A percentile compares a stretch with the other conserved stretches of the same genome.
phyloP scores from a whole-genome alignment of 1,284 basidiomycete species.

The Gomphus sp. region DNA sequence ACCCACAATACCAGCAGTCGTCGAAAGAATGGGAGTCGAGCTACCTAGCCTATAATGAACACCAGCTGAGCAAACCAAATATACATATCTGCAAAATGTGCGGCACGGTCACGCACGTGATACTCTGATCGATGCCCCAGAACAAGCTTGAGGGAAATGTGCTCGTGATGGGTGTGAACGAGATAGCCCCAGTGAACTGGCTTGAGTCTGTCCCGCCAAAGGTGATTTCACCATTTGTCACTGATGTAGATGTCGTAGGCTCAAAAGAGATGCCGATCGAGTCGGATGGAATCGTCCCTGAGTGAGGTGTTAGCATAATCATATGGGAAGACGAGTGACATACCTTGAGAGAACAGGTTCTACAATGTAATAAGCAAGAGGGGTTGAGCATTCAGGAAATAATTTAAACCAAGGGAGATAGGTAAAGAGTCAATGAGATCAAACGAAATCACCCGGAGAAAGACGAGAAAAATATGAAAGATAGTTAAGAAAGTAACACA shows the following conservation, averaged over 20 bases:
- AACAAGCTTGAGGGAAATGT: constrained; percentile 39
- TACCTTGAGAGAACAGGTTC: not conserved
- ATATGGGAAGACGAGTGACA: constrained; percentile 8
- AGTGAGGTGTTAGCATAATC: constrained; percentile 15
- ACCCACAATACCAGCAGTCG: constrained; percentile 50
- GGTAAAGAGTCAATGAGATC: not conserved
- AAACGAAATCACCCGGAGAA: not conserved
- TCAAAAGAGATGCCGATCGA: constrained; percentile 38
- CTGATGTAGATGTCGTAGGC: constrained; percentile 27
- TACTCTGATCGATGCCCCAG: constrained; percentile 56
- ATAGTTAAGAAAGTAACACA: constrained; percentile 21
- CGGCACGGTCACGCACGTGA: constrained; percentile 35
- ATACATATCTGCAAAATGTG: not conserved
- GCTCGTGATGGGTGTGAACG: constrained; percentile 37
- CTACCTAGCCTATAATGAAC: constrained; percentile 4
- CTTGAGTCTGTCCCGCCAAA: constrained; percentile 39
- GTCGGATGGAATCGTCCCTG: constrained; percentile 27
- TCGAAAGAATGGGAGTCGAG: constrained; percentile 31
- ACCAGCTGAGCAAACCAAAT: not conserved
- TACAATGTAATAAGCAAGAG: not conserved
- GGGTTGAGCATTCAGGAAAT: not conserved
- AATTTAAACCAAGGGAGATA: constrained; percentile 11
- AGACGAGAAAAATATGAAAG: not conserved
- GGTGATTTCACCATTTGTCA: constrained; percentile 21
- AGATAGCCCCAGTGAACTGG: constrained; percentile 38